Evolutionary conservation across 2,329 filamentous ascomycete species (phyloP), one percentile per base, ranked within the genome.

Genomic region (Cordyceps farinosa): DNA sequence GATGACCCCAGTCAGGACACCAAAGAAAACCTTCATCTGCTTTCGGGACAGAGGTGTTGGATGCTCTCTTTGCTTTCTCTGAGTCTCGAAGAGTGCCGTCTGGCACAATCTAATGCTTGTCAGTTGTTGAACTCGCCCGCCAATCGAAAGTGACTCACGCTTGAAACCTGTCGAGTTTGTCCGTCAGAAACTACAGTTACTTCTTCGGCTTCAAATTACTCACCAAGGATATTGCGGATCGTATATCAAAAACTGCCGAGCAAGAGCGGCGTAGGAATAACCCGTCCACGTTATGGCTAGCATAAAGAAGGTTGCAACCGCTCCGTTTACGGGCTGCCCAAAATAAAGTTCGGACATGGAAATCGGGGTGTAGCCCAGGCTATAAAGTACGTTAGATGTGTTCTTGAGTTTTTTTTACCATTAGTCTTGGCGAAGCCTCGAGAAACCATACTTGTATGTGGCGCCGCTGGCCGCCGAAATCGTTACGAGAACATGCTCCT

Each of bases 251-350:
- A 87, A 79, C 64, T 86, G 80, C 3, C 84, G 77, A 7, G 83
- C 83, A 56, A 86, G 75, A 1, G 84, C 84, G 3, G 84, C 84
- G 69, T 84, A 86, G 0, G 81, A 81, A 66, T 87, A 87, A 11
- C 84, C 84, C 0, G 80, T 82, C 74, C 81, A 85, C 0, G 85
- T 82, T 40, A 73, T 84, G 0, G 80, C 76, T 75, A 80, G 79
- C 84, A 87, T 87, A 73, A 87, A 87, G 70, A 85, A 83, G 38
- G 86, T 79, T 1, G 79, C 80, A 7, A 85, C 81, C 0, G 78
- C 82, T 0, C 82, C 78, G 55, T 85, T 76, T 55, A 87, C 77
- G 34, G 70, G 74, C 53, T 80, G 75, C 48, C 79, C 78, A 69
- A 86, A 87, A 73, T 83, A 87, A 3, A 87, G 73, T 69, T 86